These are phyloP conservation scores for Microbotryum intermedium DNA, from an alignment of 1,284 basidiomycete species.

Conservation along the genomic window DNA sequence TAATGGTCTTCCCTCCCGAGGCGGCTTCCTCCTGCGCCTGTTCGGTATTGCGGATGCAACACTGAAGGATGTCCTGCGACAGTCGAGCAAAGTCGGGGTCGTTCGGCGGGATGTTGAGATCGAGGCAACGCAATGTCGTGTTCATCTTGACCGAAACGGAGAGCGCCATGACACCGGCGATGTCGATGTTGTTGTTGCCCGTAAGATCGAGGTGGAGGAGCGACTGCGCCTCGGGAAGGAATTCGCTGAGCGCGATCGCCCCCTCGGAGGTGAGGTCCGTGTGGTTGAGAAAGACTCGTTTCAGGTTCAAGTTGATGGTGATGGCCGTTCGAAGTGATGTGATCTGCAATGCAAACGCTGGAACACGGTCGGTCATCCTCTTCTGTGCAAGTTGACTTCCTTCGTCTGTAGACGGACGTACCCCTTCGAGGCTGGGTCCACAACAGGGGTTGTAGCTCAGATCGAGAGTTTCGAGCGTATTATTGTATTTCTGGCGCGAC, in stretches of 20 bases:
- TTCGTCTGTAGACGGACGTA: slow-evolving; percentile 43
- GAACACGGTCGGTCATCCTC: background rate
- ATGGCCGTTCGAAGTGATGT: slow-evolving; percentile 83
- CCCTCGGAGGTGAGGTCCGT: slow-evolving; percentile 74
- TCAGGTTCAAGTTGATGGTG: slow-evolving; percentile 83
- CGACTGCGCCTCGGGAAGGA: slow-evolving; percentile 78
- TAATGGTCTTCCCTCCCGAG: slow-evolving; percentile 32
- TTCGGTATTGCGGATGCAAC: slow-evolving; percentile 83
- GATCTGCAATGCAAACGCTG: slow-evolving; percentile 48
- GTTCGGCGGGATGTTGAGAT: slow-evolving; percentile 78
- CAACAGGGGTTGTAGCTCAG: slow-evolving; percentile 87
- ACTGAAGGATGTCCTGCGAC: slow-evolving; percentile 43
- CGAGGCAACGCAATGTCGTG: slow-evolving; percentile 76
- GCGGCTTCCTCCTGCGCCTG: slow-evolving; percentile 38
- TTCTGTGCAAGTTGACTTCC: background rate
- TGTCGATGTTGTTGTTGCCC: slow-evolving; percentile 51
- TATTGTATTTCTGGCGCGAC: slow-evolving; percentile 76
- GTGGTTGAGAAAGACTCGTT: slow-evolving; percentile 80
- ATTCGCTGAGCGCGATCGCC: slow-evolving; percentile 91
- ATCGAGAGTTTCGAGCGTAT: slow-evolving; percentile 86
- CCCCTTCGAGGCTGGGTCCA: slow-evolving; percentile 75
- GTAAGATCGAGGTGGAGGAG: slow-evolving; percentile 65
- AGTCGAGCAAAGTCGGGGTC: slow-evolving; percentile 71
- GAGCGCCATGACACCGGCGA: slow-evolving; percentile 87
- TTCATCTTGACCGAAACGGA: slow-evolving; percentile 75